Base-by-base conservation (phyloP, 495 filamentous ascomycete genomes). In the Opeltia flavorubescens region DNA sequence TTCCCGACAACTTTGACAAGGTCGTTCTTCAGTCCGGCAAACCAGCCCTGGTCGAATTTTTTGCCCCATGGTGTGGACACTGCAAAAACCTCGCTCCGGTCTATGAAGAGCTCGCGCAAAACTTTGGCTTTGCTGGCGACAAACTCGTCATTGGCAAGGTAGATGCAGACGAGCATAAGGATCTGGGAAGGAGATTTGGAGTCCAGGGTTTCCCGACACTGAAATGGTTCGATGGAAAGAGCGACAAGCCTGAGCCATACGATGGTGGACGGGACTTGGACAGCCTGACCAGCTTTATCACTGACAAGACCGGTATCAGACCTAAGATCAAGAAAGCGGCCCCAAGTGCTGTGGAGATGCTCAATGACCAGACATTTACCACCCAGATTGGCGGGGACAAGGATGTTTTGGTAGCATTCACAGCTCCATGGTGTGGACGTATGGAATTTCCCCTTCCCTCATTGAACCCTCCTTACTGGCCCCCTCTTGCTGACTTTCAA, bases 211-310 rank as follows among this genome's bases (percentile, higher is more conserved):
- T 96, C 71, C 91, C 91, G 13, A 96, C 91, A 0, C 66, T 98
- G 52, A 98, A 98, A 64, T 98, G 81, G 78, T 98, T 98, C 61
- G 89, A 96, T 67, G 91, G 91, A 48, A 95, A 93, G 77, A 89
- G 83, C 54, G 82, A 89, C 51, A 82, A 71, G 59, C 88, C 91
- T 0, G 74, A 72, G 53, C 84, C 94, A 50, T 96, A 95, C 66
- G 80, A 77, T 42, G 80, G 86, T 48, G 85, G 84, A 9, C 73
- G 91, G 48, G 91, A 98, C 67, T 59, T 96, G 17, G 91, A 96
- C 57, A 84, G 81, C 57, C 67, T 98, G 62, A 69, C 72, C 27
- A 66, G 69, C 25, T 98, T 91, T 66, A 78, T 98, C 43, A 70
- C 76, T 12, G 83, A 94, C 56, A 93, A 96, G 78, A 89, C 85